Evolutionary conservation across 306 rosid species (phyloP).

Genomic region (Lathyrus aphaca): DNA sequence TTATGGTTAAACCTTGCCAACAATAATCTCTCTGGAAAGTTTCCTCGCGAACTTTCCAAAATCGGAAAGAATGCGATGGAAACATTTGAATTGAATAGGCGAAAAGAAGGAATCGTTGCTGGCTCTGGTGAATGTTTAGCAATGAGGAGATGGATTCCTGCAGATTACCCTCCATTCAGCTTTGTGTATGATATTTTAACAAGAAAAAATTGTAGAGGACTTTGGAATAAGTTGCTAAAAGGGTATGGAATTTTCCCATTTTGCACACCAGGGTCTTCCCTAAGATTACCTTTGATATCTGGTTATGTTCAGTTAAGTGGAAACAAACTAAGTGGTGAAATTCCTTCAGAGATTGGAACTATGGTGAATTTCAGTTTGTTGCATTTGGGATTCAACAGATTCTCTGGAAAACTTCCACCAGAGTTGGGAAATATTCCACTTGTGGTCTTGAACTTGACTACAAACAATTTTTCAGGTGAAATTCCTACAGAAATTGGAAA

Average conservation of each 20-base stretch:
- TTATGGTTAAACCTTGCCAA: slow-evolving; percentile 92
- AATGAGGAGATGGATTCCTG: slow-evolving; percentile 96
- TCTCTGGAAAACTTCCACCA: slow-evolving; percentile 72
- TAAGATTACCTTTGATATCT: slow-evolving; percentile 53
- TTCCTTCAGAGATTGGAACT: slow-evolving; percentile 68
- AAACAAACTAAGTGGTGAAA: slow-evolving; percentile 67
- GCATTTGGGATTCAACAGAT: slow-evolving; percentile 65
- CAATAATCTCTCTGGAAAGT: slow-evolving; percentile 65
- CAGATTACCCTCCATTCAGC: slow-evolving; percentile 93
- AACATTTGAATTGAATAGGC: slow-evolving; percentile 63
- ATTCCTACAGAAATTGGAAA: slow-evolving; percentile 65
- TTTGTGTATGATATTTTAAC: slow-evolving; percentile 73
- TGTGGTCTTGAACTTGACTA: slow-evolving; percentile 62
- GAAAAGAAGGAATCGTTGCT: slow-evolving; percentile 38
- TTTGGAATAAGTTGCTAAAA: slow-evolving; percentile 79
- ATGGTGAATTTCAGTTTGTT: slow-evolving; percentile 76
- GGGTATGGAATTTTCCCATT: slow-evolving; percentile 70
- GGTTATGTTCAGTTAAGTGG: slow-evolving; percentile 87
- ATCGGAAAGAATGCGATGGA: slow-evolving; percentile 62
- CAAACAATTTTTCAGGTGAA: slow-evolving; percentile 76
- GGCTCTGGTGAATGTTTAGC: slow-evolving; percentile 91
- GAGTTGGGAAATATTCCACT: slow-evolving; percentile 61
- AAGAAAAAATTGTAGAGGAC: slow-evolving; percentile 76
- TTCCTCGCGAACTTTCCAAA: slow-evolving; percentile 67
- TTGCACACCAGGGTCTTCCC: slow-evolving; percentile 54